These are phyloP conservation scores for Tricholoma flavovirens DNA, from an alignment of 768 basidiomycete genomes.

Conservation along the genomic window DNA sequence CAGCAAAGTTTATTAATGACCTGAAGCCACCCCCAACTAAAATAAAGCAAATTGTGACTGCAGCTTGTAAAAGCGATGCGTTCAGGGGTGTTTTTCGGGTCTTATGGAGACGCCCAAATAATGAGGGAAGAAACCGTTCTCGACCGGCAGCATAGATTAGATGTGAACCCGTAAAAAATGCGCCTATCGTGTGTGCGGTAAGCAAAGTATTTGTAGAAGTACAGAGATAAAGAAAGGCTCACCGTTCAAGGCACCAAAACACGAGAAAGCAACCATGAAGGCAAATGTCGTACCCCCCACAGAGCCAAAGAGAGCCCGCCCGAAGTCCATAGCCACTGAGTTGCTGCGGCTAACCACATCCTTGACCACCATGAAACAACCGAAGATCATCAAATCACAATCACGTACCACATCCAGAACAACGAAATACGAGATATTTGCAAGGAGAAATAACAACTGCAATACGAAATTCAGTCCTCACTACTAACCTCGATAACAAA, in stretches of 20 bases:
- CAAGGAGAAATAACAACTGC: constrained; percentile 70
- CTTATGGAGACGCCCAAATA: constrained; percentile 75
- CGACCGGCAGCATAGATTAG: constrained; percentile 86
- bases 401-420: constrained; percentile 73
- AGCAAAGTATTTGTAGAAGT: background rate
- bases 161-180: constrained; percentile 72
- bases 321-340: constrained; percentile 89
- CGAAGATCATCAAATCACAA: background rate
- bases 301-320: constrained; percentile 77
- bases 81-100: constrained; percentile 82
- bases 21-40: constrained; percentile 85
- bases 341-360: constrained; percentile 71
- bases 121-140: constrained; percentile 78
- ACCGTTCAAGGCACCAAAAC: constrained; percentile 94
- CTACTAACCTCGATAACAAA: background rate
- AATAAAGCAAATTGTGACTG: constrained; percentile 73
- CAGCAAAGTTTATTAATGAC: constrained; percentile 83
- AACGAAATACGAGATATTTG: constrained; percentile 88
- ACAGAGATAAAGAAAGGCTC: constrained; percentile 12
- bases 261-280: constrained; percentile 87
- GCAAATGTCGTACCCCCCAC: constrained; percentile 87
- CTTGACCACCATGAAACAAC: constrained; percentile 24
- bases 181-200: constrained; percentile 34
- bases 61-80: constrained; percentile 75
- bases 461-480: constrained; percentile 3